Evolutionary conservation across 2,329 filamentous ascomycete species (phyloP), one percentile per base, ranked within the genome.

Genomic region (Ramichloridium luteum): DNA sequence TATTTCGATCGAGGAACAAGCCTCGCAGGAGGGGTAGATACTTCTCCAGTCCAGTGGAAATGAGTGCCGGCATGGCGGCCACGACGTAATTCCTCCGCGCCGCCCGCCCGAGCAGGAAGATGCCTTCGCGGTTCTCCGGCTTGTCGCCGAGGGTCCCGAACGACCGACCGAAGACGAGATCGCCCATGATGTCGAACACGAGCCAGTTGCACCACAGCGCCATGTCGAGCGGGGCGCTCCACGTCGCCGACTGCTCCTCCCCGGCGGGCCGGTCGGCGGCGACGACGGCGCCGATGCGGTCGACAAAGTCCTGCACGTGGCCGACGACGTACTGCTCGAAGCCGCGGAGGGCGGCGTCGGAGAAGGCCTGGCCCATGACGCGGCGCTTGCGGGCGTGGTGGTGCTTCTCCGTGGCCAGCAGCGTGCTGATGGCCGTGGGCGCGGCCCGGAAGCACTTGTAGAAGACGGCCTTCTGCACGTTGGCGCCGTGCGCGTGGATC

Each of bases 181-280:
- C 62, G 9, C 62, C 62, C 59, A 70, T 68, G 34, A 69, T 59
- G 35, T 70, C 66, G 37, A 68, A 63, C 8, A 61, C 57, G 22
- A 68, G 45, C 50, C 57, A 65, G 36, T 60, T 46, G 33, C 35
- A 43, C 43, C 43, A 45, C 11, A 32, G 27, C 9, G 43, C 40
- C 36, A 49, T 40, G 13, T 49, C 42, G 25, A 43, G 28, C 13
- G 40, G 38, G 3, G 27, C 36, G 25, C 43, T 45, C 46, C 46
- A 49, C 28, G 16, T 17, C 18, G 28, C 31, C 20, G 40, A 37
- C 25, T 37, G 36, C 8, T 25, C 31, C n/a, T n/a, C n/a, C 6
- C 26, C 34, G 6, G 28, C 36, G 30, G 36, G 22, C 6, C 17
- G 28, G 12, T 31, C 18, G 9, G n/a, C n/a, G n/a, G n/a, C n/a